phyloP scores from a whole-genome alignment of 805 yeast genomes.

The Metschnikowia koreensis region DNA sequence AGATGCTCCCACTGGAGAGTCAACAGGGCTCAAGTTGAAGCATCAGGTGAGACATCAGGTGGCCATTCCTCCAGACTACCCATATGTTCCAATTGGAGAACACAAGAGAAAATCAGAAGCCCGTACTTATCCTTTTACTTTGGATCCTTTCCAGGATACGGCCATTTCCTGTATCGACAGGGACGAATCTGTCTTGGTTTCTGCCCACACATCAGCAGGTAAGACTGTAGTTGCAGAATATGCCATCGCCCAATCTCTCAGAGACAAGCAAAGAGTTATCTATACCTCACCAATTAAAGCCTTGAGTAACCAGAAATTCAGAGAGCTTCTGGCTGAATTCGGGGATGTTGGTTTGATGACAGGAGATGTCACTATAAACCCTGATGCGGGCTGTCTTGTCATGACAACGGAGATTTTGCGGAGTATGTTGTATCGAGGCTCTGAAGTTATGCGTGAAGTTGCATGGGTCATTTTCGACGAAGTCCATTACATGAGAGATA shows the following conservation, averaged over 20 bases:
- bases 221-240: slow-evolving; percentile 96
- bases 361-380: slow-evolving; percentile 97
- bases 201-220: slow-evolving; percentile 98
- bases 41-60: slow-evolving; percentile 98
- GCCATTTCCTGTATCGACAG: slow-evolving; percentile 95
- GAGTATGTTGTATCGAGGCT: slow-evolving; percentile 95
- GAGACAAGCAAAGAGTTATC: slow-evolving; percentile 89
- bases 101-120: slow-evolving; percentile 81
- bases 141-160: slow-evolving; percentile 98
- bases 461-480: slow-evolving; percentile 99
- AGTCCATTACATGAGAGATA: slow-evolving; percentile 97
- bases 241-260: slow-evolving; percentile 91
- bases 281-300: slow-evolving; percentile 97
- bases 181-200: slow-evolving; percentile 89
- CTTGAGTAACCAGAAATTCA: slow-evolving; percentile 86
- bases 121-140: slow-evolving; percentile 82
- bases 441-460: slow-evolving; percentile 97
- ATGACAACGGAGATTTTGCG: slow-evolving; percentile 99
- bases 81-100: slow-evolving; percentile 83
- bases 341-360: slow-evolving; percentile 98
- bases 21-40: slow-evolving; percentile 54
- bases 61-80: slow-evolving; percentile 89
- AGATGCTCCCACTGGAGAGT: slow-evolving; percentile 26
- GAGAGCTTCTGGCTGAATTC: slow-evolving; percentile 89
- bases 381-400: slow-evolving; percentile 96